Conservation (phyloP, 495 filamentous ascomycete species). For the Ascobolus immersus region DNA sequence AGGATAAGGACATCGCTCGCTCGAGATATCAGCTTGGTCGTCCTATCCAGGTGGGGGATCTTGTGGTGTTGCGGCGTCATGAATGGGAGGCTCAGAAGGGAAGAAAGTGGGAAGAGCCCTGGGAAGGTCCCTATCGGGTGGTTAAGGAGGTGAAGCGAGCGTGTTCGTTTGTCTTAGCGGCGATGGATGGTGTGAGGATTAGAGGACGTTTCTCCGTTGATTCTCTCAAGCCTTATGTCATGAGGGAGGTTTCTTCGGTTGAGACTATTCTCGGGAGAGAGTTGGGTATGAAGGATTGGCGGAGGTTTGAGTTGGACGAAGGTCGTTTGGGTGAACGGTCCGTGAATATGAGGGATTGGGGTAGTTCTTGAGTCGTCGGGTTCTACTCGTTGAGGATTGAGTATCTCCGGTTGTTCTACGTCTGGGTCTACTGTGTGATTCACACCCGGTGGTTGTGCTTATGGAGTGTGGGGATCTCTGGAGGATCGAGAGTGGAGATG, state of each 20-base stretch:
- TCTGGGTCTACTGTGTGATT: too few species aligned
- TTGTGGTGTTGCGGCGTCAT: neutral
- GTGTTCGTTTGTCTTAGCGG: neutral
- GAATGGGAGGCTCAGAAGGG: neutral
- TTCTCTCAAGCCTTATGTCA: conserved; percentile 1
- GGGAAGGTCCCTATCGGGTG: conserved; percentile 2
- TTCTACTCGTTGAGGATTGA: too few species aligned
- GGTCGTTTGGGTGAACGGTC: too few species aligned
- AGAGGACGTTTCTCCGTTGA: neutral
- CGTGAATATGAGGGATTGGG: too few species aligned
- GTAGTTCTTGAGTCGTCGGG: too few species aligned
- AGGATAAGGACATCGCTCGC: neutral
- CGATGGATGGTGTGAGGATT: neutral
- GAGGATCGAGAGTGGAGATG: too few species aligned
- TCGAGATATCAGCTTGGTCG: too few species aligned
- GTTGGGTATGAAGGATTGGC: too few species aligned
- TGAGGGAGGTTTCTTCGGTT: neutral
- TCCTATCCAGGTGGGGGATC: neutral
- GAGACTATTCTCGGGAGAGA: neutral
- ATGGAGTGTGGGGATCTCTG: too few species aligned
- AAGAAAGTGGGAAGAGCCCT: neutral
- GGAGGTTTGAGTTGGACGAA: too few species aligned
- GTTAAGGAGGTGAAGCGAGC: neutral
- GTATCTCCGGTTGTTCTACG: too few species aligned
- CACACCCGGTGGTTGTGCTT: too few species aligned